Percentiles rank a stretch among this genome's conserved stretches.
Conservation (phyloP, 176 grass and related monocot species). For the Olyra latifolia region DNA sequence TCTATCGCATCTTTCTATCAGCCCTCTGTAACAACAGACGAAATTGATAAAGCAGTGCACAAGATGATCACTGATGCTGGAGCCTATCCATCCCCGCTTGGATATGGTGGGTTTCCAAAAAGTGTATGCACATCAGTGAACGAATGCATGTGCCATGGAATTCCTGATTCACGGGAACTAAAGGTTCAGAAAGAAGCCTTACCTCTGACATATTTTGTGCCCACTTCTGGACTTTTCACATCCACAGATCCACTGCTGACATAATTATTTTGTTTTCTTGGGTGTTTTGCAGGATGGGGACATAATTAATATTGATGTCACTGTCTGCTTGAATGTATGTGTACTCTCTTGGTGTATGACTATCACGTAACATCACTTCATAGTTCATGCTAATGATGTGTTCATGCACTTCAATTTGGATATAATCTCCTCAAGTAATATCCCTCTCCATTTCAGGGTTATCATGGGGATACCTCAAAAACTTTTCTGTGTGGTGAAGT, state of each 20-base stretch:
- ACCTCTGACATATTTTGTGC: background rate
- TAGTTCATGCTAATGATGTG: background rate
- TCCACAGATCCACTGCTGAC: background rate
- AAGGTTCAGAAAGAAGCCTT: conserved; percentile 53
- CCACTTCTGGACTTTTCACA: background rate
- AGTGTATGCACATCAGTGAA: conserved; percentile 98
- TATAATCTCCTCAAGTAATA: conserved; percentile 11
- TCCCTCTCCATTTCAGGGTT: conserved; percentile 59
- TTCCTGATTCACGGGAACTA: conserved; percentile 87
- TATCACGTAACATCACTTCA: background rate
- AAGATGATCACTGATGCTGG: conserved; percentile 93
- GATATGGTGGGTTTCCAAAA: conserved; percentile 92
- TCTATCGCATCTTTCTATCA: conserved; percentile 66
- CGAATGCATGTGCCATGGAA: conserved; percentile 97
- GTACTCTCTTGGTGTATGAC: conserved; percentile 7
- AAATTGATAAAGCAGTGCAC: conserved; percentile 99
- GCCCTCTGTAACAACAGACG: conserved; percentile 97
- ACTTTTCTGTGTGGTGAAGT: conserved; percentile 97
- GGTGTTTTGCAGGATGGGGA: conserved; percentile 85
- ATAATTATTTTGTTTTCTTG: background rate
- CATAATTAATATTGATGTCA: conserved; percentile 96
- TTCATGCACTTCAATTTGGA: background rate
- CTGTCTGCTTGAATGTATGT: conserved; percentile 94
- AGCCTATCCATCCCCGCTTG: conserved; percentile 95
- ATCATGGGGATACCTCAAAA: conserved; percentile 93